Evolutionary conservation across 331 rosid genomes (phyloP), one percentile per base, ranked within the genome.

Genomic region (Quercus lobata): DNA sequence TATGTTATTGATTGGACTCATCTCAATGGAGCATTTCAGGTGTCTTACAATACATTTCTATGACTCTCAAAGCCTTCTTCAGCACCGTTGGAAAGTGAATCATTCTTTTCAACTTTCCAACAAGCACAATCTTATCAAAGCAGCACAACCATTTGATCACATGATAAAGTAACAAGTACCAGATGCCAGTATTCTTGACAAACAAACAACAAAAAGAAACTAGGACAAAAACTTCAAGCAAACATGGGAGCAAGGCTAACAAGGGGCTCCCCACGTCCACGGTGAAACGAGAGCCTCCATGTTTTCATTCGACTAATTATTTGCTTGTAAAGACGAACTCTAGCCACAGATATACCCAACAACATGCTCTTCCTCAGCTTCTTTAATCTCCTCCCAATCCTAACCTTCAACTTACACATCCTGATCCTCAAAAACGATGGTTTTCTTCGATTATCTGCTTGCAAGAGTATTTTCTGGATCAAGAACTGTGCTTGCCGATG

Each of bases 401-500:
- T 93, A n/a, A 96, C 79, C 89, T 86, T 96, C 83, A 96, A 30
- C 84, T 88, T 93, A 0, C 93, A 84, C 29, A 93, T 86, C 83
- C 91, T 87, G 70, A 96, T 81, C 81, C 94, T 84, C 65, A 88
- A 79, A 52, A 75, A 84, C 1, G 90, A 85, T 4, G 85, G 73
- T 57, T 77, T 88, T 69, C 86, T 78, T 34, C 84, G 75, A 65
- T 41, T 69, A 66, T 89, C 89, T 19, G 88, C 96, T 78, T 88
- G 79, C 72, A 83, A 88, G 90, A 96, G 58, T 69, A 71, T 84
- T 46, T 96, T 91, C 85, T 93, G 83, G 84, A 96, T 92, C 89
- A 96, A 87, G 82, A 96, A 96, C 88, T 89, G 99, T 17, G 98
- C 94, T 76, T 87, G 76, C 55, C 91, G 53, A 37, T 85, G 97